Conservation (phyloP, 306 rosid genomes). For the Senna siamea region DNA sequence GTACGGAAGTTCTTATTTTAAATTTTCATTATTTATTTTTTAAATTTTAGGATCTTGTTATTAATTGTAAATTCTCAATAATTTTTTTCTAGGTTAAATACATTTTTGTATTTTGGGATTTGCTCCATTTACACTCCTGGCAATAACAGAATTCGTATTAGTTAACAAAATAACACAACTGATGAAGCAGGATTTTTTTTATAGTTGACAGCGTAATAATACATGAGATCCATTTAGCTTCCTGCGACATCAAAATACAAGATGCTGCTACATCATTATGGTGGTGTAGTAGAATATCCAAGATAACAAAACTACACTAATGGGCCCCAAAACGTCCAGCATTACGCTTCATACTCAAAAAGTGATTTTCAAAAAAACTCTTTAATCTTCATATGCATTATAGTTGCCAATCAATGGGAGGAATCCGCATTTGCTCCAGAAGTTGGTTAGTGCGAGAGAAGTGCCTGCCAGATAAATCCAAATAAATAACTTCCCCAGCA, state of each 20-base stretch:
- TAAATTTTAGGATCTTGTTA: too few relatives aligned
- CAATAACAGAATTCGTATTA: too few relatives aligned
- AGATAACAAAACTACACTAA: slow-evolving; percentile 1
- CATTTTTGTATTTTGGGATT: too few relatives aligned
- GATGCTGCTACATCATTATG: slow-evolving; percentile 16
- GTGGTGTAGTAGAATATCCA: slow-evolving; percentile 13
- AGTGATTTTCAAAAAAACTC: background rate
- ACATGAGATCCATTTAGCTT: slow-evolving; percentile 18
- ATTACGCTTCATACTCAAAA: background rate
- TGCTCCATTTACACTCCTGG: too few relatives aligned
- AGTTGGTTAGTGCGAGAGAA: slow-evolving; percentile 84
- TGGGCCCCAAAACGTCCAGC: slow-evolving; percentile 22
- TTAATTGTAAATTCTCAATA: too few relatives aligned
- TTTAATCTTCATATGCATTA: slow-evolving; percentile 34
- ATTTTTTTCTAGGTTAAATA: too few relatives aligned
- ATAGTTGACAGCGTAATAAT: background rate
- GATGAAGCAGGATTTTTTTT: too few relatives aligned
- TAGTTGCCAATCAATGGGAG: slow-evolving; percentile 89
- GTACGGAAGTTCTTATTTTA: too few relatives aligned
- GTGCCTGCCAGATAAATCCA: slow-evolving; percentile 65
- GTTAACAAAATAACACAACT: too few relatives aligned
- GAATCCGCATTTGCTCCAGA: slow-evolving; percentile 63
- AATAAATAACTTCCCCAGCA: background rate
- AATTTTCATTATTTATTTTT: too few relatives aligned
- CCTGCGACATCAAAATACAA: slow-evolving; percentile 19